Percentiles rank a stretch among this genome's conserved stretches.
Conservation (phyloP, 2,329 filamentous ascomycete genomes). For the Exophiala phaeomuriformis region DNA sequence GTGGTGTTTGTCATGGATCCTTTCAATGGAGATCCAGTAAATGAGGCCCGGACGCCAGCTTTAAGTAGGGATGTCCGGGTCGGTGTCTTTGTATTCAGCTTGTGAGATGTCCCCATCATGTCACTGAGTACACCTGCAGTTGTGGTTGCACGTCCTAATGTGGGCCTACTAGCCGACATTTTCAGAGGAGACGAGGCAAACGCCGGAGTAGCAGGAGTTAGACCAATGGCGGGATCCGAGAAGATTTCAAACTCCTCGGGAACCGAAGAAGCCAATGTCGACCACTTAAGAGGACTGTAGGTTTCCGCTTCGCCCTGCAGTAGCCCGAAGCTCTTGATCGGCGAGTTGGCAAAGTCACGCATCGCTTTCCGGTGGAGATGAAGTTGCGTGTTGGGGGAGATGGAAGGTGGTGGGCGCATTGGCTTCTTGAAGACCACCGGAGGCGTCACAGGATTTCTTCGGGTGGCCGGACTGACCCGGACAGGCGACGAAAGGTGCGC, state of each 20-base stretch:
- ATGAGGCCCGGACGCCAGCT: constrained; percentile 17
- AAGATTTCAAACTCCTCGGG: constrained; percentile 53
- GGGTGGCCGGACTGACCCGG: constrained; percentile 10
- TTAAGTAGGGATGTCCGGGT: constrained; percentile 31
- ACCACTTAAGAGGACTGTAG: constrained; percentile 47
- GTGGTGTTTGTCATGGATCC: constrained; percentile 25
- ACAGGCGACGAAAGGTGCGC: constrained; percentile 24
- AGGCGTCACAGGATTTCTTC: constrained; percentile 22
- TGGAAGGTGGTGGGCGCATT: constrained; percentile 60
- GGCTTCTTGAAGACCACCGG: constrained; percentile 62
- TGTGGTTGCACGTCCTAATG: constrained; percentile 44
- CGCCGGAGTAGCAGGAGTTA: constrained; percentile 34
- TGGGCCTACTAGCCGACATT: constrained; percentile 42
- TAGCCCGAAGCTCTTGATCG: constrained; percentile 45
- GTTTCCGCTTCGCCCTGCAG: constrained; percentile 35
- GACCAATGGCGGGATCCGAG: constrained; percentile 35
- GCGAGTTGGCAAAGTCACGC: constrained; percentile 71
- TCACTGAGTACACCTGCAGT: constrained; percentile 45
- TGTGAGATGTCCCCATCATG: constrained; percentile 37
- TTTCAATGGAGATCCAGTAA: constrained; percentile 20
- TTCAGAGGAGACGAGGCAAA: constrained; percentile 49
- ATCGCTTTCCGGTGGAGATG: constrained; percentile 81
- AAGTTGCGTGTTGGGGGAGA: constrained; percentile 88
- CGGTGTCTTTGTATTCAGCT: constrained; percentile 32
- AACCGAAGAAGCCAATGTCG: constrained; percentile 34